Evolutionary conservation across 1,284 basidiomycete genomes (phyloP).

Genomic region (Leccinum subatratum): DNA sequence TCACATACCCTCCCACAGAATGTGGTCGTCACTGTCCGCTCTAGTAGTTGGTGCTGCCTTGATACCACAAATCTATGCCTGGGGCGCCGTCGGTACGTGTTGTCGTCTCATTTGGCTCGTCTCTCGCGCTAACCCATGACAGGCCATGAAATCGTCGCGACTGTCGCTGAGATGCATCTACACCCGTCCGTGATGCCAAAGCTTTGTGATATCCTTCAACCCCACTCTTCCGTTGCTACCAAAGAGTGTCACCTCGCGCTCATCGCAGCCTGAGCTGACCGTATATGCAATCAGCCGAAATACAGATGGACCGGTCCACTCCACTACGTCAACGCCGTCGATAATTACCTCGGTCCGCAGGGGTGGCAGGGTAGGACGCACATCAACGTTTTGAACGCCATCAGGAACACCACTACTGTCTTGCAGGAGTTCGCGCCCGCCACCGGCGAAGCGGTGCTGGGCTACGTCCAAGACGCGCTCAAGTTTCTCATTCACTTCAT

Average conservation of each 20-base stretch:
- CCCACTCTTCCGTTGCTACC: conserved; percentile 13
- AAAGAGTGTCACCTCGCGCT: conserved; percentile 69
- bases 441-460: conserved; percentile 19
- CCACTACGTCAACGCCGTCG: conserved; percentile 72
- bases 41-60: conserved; percentile 18
- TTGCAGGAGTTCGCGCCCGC: conserved; percentile 44
- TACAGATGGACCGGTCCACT: conserved; percentile 65
- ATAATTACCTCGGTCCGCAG: conserved; percentile 72
- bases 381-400: conserved; percentile 70
- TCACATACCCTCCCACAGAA: conserved; percentile 19
- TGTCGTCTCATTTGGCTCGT: too few species aligned
- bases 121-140: not conserved
- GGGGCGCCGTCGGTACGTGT: conserved; percentile 42
- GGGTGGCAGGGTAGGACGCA: conserved; percentile 72
- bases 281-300: conserved; percentile 48
- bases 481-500: conserved; percentile 89
- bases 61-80: conserved; percentile 33
- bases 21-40: conserved; percentile 17
- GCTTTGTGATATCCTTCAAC: conserved; percentile 66
- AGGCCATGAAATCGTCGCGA: conserved; percentile 81
- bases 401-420: conserved; percentile 67
- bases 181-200: conserved; percentile 67
- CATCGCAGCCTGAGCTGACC: conserved; percentile 86
- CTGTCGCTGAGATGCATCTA: conserved; percentile 88
- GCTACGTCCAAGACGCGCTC: conserved; percentile 47